These are phyloP conservation scores for Fusarium irregulare DNA, from an alignment of 2,329 filamentous ascomycete genomes.

Conservation along the genomic window DNA sequence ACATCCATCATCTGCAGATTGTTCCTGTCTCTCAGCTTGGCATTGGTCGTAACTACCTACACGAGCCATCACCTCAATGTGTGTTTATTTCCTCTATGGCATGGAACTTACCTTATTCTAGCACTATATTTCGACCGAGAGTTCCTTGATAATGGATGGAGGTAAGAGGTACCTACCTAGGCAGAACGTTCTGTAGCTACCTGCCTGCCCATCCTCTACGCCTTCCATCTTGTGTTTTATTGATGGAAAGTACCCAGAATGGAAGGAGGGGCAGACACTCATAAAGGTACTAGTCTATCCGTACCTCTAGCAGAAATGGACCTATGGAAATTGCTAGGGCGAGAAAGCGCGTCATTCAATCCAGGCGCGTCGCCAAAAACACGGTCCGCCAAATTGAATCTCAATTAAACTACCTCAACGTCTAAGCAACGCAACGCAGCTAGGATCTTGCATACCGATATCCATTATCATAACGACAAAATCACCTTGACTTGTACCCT, in stretches of 20 bases:
- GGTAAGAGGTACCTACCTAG: not conserved
- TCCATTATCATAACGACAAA: slow-evolving; percentile 15
- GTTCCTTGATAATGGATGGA: not conserved
- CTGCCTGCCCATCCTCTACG: not conserved
- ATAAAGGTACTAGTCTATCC: not conserved
- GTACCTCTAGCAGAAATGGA: too few species aligned
- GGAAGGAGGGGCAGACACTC: slow-evolving; percentile 34
- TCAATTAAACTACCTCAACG: slow-evolving; percentile 18
- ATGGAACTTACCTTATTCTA: not conserved
- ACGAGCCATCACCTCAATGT: not conserved
- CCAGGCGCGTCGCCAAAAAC: slow-evolving; percentile 48
- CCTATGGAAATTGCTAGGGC: slow-evolving; percentile 32
- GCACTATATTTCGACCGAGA: not conserved
- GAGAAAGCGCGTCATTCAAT: slow-evolving; percentile 41
- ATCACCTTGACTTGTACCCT: slow-evolving; percentile 2
- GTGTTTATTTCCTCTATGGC: not conserved
- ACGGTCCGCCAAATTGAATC: slow-evolving; percentile 44
- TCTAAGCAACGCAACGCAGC: slow-evolving; percentile 18
- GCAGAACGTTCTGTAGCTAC: not conserved
- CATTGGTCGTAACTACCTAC: not conserved
- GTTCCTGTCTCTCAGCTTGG: not conserved
- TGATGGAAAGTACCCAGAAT: slow-evolving; percentile 1
- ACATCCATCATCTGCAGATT: not conserved
- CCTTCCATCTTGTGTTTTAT: not conserved
- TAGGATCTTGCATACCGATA: slow-evolving; percentile 9